Evolutionary conservation across 495 filamentous ascomycete species (phyloP), one percentile per base, ranked within the genome.

Genomic region (Xylaria palmicola): DNA sequence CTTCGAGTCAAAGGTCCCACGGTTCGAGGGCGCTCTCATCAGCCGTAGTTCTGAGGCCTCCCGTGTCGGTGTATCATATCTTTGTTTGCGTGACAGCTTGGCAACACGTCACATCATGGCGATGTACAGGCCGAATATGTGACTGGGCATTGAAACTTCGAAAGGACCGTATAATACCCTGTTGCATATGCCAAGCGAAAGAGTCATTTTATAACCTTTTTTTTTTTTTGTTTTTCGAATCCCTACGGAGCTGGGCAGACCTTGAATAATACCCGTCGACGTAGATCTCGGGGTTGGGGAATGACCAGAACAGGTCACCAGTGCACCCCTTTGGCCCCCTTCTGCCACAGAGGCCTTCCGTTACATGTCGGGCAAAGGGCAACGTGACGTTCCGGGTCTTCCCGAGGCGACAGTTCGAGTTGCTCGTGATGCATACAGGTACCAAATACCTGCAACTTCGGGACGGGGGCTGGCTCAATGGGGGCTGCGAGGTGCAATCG

Each of bases 281-380:
- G 10, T 12, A 24, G 41, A 7, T 29, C 24, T 29, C 17, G 36
- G 36, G 19, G 27, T 3, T 20, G 15, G 13, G 34, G 24, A 29
- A 40, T 29, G n/a, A 40, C 51, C 13, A 19, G 36, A 40, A 54
- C 29, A 34, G 20, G 34, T 22, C 10, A 39, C 19, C 12, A 15
- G 12, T n/a, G 39, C 32, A 24, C 19, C n/a, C 50, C 13, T 53
- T 53, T 32, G n/a, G n/a, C n/a, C n/a, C n/a, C n/a, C n/a, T n/a
- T n/a, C n/a, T n/a, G n/a, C n/a, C n/a, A n/a, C n/a, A n/a, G n/a
- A n/a, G n/a, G n/a, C n/a, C n/a, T n/a, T n/a, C 13, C 50, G 50
- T 39, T 53, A 7, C 50, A 53, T 37, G 50, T 27, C 50, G 50
- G 50, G 24, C 50, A 39, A 34, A 53, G 17, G 50, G 50, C 20